These are phyloP conservation scores for Fraxinus dipetala DNA, from an alignment of 305 asterid genomes.

Conservation along the genomic window DNA sequence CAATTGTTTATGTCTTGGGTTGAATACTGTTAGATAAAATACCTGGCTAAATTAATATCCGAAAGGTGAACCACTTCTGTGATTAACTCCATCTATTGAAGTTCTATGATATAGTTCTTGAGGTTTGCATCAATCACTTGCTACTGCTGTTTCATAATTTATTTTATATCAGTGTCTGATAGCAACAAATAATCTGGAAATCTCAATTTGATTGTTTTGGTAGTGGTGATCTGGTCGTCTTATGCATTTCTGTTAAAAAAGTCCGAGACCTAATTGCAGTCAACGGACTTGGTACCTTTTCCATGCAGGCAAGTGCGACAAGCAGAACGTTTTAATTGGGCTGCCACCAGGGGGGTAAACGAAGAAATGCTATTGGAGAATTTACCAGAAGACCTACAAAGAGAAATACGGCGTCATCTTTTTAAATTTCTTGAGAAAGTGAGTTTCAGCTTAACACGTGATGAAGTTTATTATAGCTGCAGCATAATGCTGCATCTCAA, in stretches of 20 bases:
- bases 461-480: background rate
- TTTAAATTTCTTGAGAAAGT: conserved; percentile 71
- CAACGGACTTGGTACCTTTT: background rate
- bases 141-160: background rate
- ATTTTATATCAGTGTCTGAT: background rate
- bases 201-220: background rate
- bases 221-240: background rate
- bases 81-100: background rate
- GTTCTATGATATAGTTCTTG: background rate
- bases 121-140: background rate
- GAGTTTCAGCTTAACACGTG: conserved; percentile 20
- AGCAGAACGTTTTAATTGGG: conserved; percentile 59
- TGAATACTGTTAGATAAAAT: background rate
- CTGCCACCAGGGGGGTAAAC: conserved; percentile 58
- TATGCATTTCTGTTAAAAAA: background rate
- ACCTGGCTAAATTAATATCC: background rate
- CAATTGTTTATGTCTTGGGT: background rate
- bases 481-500: background rate
- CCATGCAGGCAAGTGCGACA: conserved; percentile 49
- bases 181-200: background rate
- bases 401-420: conserved; percentile 78
- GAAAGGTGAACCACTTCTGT: background rate
- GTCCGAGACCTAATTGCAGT: background rate
- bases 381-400: conserved; percentile 83
- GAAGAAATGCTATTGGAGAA: conserved; percentile 71